These are phyloP conservation scores for Emydomyces testavorans DNA, from an alignment of 2,329 filamentous ascomycete genomes.

Conservation along the genomic window DNA sequence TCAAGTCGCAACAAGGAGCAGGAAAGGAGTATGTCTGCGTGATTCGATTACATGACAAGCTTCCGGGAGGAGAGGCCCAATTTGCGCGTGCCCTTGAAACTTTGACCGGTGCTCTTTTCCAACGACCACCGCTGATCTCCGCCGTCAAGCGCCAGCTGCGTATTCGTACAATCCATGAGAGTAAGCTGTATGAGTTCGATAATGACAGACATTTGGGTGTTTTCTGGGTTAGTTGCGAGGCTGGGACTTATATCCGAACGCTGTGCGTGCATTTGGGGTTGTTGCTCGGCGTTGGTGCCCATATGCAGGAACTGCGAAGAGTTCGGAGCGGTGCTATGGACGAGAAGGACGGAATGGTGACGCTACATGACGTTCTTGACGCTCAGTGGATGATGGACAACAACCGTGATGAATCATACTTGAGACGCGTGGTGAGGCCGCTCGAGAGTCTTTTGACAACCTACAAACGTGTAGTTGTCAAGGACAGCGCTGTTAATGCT, in stretches of 20 bases:
- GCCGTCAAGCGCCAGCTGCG: slow-evolving; percentile 97
- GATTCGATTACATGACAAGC: slow-evolving; percentile 86
- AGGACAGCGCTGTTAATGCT: slow-evolving; percentile 91
- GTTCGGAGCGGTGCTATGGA: slow-evolving; percentile 92
- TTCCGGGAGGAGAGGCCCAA: slow-evolving; percentile 84
- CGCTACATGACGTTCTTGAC: slow-evolving; percentile 87
- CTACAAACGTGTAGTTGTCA: slow-evolving; percentile 96
- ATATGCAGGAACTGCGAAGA: slow-evolving; percentile 96
- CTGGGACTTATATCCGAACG: slow-evolving; percentile 96
- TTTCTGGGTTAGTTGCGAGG: slow-evolving; percentile 99
- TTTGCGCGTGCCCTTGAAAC: slow-evolving; percentile 91
- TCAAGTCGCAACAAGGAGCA: slow-evolving; percentile 97
- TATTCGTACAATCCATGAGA: slow-evolving; percentile 96
- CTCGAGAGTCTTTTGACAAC: slow-evolving; percentile 82
- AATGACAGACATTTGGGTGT: slow-evolving; percentile 95
- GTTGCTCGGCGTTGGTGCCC: slow-evolving; percentile 69
- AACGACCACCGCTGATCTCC: slow-evolving; percentile 91
- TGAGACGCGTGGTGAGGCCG: slow-evolving; percentile 81
- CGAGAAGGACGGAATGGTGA: slow-evolving; percentile 78
- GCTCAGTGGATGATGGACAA: slow-evolving; percentile 96
- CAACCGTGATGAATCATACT: slow-evolving; percentile 83
- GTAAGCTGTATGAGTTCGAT: slow-evolving; percentile 93
- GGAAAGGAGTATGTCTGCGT: slow-evolving; percentile 99
- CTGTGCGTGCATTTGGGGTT: slow-evolving; percentile 87
- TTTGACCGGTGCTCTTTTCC: slow-evolving; percentile 91